These are phyloP conservation scores for Talaromyces liani DNA, from an alignment of 495 filamentous ascomycete genomes.

Conservation along the genomic window DNA sequence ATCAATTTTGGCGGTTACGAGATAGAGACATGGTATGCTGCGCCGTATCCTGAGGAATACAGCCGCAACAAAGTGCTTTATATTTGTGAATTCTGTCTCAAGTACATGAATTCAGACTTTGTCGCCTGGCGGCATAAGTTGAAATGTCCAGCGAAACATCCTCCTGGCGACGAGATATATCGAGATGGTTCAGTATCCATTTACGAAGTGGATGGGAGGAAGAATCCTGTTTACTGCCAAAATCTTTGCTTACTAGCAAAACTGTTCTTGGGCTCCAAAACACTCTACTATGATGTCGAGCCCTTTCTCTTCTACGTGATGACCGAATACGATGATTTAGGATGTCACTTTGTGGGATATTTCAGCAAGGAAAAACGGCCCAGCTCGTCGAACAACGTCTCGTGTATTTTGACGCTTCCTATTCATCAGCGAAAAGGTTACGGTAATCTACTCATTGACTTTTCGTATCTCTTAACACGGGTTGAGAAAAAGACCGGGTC, in stretches of 20 bases:
- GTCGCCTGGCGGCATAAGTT: conserved; percentile 97
- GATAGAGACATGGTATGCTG: conserved; percentile 99
- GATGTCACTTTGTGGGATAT: conserved; percentile 97
- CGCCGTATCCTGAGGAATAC: conserved; percentile 97
- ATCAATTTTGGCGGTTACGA: conserved; percentile 96
- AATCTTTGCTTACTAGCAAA: conserved; percentile 95
- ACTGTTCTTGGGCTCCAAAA: conserved; percentile 93
- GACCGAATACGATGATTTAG: conserved; percentile 87
- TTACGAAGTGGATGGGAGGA: conserved; percentile 94
- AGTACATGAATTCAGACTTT: conserved; percentile 98
- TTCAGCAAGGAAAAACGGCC: conserved; percentile 99
- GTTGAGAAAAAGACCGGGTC: conserved; percentile 93
- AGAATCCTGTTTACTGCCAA: conserved; percentile 96
- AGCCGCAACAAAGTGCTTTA: conserved; percentile 90
- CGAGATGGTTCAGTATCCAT: conserved; percentile 89
- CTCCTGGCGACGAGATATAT: conserved; percentile 96
- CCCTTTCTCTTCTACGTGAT: conserved; percentile 98
- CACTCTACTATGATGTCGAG: conserved; percentile 96
- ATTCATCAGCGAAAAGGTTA: conserved; percentile 97
- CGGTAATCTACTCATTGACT: conserved; percentile 92
- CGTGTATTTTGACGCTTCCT: conserved; percentile 90
- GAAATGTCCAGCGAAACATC: conserved; percentile 94
- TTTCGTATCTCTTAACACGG: conserved; percentile 91
- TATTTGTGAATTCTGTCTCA: conserved; percentile 98
- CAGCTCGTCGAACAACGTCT: conserved; percentile 91